phyloP scores from a whole-genome alignment of 495 filamentous ascomycete species.

The Xylaria bambusicola region DNA sequence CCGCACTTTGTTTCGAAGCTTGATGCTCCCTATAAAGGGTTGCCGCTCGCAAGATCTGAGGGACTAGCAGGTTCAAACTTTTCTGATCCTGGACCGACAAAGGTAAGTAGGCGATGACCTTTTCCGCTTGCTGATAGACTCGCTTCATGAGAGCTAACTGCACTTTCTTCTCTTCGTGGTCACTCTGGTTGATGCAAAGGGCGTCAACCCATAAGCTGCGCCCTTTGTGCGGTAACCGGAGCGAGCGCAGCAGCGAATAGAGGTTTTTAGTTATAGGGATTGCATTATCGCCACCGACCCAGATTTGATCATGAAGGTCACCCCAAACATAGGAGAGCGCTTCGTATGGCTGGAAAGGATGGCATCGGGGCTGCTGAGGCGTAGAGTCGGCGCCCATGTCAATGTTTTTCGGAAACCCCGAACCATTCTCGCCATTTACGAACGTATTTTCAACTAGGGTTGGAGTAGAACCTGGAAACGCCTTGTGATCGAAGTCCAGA shows the following conservation, averaged over 20 bases:
- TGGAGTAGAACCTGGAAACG: background rate
- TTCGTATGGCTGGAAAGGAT: slow-evolving; percentile 15
- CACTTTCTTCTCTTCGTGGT: slow-evolving; percentile 14
- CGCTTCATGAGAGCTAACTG: slow-evolving; percentile 22
- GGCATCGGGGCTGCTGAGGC: background rate
- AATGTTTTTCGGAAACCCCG: background rate
- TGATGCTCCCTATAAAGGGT: background rate
- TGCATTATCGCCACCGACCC: background rate
- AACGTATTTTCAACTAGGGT: background rate
- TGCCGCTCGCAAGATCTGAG: background rate
- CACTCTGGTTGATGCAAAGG: slow-evolving; percentile 27
- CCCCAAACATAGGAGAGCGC: slow-evolving; percentile 29
- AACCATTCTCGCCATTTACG: background rate
- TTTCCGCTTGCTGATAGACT: slow-evolving; percentile 21
- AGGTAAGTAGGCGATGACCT: slow-evolving; percentile 1
- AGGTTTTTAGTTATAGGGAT: background rate
- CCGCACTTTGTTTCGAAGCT: background rate
- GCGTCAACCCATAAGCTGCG: slow-evolving; percentile 26
- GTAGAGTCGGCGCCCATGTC: background rate
- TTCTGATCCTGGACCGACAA: background rate
- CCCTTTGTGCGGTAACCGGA: background rate
- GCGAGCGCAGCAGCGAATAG: background rate
- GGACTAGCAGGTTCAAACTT: slow-evolving; percentile 2
- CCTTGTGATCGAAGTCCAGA: background rate
- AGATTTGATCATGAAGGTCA: background rate